phyloP scores from a whole-genome alignment of 768 basidiomycete species.

The Auriscalpium orientale region DNA sequence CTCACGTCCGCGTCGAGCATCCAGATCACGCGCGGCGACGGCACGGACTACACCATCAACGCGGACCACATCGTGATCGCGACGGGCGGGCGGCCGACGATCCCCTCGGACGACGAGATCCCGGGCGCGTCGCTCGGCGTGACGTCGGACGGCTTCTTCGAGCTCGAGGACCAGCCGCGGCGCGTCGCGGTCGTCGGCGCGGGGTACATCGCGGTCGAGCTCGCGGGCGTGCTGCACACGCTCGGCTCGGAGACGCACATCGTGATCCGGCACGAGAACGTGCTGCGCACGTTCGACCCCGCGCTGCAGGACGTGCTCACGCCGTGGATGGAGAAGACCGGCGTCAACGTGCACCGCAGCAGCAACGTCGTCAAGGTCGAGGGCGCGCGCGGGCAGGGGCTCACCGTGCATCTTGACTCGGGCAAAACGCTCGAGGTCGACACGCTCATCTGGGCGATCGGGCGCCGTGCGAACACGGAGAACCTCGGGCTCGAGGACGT shows the following conservation, averaged over 20 bases:
- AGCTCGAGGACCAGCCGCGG: constrained; percentile 82
- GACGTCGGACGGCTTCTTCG: constrained; percentile 96
- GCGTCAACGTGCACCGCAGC: constrained; percentile 79
- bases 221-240: constrained; percentile 89
- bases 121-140: constrained; percentile 90
- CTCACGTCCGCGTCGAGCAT: constrained; percentile 65
- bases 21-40: constrained; percentile 64
- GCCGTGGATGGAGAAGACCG: constrained; percentile 90
- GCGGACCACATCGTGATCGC: constrained; percentile 78
- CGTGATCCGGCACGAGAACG: constrained; percentile 82
- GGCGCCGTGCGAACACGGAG: constrained; percentile 74
- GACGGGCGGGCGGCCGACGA: constrained; percentile 77
- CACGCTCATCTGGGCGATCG: constrained; percentile 89
- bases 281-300: constrained; percentile 91
- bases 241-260: constrained; percentile 90
- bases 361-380: constrained; percentile 71
- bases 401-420: constrained; percentile 69
- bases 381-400: constrained; percentile 59
- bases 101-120: constrained; percentile 71
- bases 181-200: constrained; percentile 93
- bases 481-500: constrained; percentile 69
- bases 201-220: constrained; percentile 96
- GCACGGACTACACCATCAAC: constrained; percentile 60
- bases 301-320: constrained; percentile 76
- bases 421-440: constrained; percentile 83